Conservation (phyloP, 2,329 filamentous ascomycete genomes). For the Aspergillus pseudotamarii region DNA sequence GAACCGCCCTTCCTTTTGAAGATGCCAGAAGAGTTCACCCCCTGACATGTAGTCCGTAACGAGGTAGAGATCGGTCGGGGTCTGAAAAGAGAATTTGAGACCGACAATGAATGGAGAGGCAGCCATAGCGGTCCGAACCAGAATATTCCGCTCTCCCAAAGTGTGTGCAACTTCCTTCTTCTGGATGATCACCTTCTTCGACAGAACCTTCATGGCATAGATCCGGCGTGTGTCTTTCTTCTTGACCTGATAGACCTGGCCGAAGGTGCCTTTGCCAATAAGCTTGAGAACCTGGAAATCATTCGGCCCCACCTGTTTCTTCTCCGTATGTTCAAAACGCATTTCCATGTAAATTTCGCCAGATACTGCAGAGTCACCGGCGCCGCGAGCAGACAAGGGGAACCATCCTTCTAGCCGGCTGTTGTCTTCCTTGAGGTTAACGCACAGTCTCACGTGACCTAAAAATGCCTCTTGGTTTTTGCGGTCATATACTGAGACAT, state of each 20-base stretch:
- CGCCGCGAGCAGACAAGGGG: conserved; percentile 75
- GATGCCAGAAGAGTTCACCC: conserved; percentile 96
- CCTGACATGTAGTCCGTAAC: conserved; percentile 99
- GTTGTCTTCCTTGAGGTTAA: conserved; percentile 68
- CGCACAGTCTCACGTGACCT: conserved; percentile 83
- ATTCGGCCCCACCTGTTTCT: conserved; percentile 88
- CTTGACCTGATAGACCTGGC: conserved; percentile 96
- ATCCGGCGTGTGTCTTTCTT: conserved; percentile 96
- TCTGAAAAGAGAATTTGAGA: conserved; percentile 98
- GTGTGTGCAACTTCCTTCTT: conserved; percentile 99
- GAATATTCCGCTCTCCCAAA: conserved; percentile 92
- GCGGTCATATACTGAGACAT: conserved; percentile 91
- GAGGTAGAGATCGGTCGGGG: conserved; percentile 93
- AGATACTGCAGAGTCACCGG: conserved; percentile 72
- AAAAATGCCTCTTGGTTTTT: conserved; percentile 85
- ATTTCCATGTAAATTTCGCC: conserved; percentile 90
- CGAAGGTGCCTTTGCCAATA: conserved; percentile 97
- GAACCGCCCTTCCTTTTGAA: conserved; percentile 96
- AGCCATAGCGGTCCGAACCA: conserved; percentile 92
- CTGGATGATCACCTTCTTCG: conserved; percentile 99
- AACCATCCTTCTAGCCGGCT: conserved; percentile 83
- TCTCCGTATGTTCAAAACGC: conserved; percentile 81
- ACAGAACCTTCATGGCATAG: conserved; percentile 98
- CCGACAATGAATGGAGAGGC: conserved; percentile 98
- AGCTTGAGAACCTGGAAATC: conserved; percentile 96